A percentile compares a stretch with the other conserved stretches of the same genome.
Evolutionary conservation across 1,139 yeast genomes (phyloP).

Genomic region (Geotrichum armillariae): DNA sequence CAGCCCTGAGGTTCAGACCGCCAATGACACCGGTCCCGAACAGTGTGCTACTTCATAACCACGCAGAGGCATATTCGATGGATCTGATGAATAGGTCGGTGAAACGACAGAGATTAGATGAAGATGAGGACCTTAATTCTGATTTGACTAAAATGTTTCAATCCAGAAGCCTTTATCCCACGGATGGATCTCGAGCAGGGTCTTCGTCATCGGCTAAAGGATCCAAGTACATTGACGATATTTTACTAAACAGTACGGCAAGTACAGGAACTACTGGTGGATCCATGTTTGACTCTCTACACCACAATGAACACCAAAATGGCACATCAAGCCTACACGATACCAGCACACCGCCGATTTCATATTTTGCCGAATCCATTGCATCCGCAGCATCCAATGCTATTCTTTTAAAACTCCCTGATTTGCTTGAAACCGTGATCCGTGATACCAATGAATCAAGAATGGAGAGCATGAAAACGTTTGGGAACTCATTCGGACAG

Average conservation of each 20-base stretch:
- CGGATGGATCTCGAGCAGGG: not conserved
- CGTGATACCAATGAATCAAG: constrained; percentile 4
- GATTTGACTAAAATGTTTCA: not conserved
- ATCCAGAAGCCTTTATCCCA: not conserved
- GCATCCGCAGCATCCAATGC: constrained; percentile 16
- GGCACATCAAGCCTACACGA: not conserved
- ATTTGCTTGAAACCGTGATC: constrained; percentile 12
- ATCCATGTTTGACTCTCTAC: constrained; percentile 1
- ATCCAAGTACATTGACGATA: constrained; percentile 8
- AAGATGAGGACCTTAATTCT: constrained; percentile 1
- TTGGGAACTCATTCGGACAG: constrained; percentile 15
- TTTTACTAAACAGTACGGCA: not conserved
- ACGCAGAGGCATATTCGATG: not conserved
- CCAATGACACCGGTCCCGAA: constrained; percentile 6
- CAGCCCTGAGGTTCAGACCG: constrained; percentile 1
- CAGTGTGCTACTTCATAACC: too few species aligned
- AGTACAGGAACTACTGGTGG: not conserved
- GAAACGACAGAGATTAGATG: not conserved
- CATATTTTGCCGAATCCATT: constrained; percentile 12
- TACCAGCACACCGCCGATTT: too few species aligned
- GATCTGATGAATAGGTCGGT: not conserved
- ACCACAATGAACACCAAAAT: not conserved
- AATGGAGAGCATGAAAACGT: constrained; percentile 4
- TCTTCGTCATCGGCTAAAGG: not conserved
- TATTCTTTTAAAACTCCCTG: constrained; percentile 12